Conservation (phyloP, 768 basidiomycete genomes). For the Boletus pseudo-olivaceus region DNA sequence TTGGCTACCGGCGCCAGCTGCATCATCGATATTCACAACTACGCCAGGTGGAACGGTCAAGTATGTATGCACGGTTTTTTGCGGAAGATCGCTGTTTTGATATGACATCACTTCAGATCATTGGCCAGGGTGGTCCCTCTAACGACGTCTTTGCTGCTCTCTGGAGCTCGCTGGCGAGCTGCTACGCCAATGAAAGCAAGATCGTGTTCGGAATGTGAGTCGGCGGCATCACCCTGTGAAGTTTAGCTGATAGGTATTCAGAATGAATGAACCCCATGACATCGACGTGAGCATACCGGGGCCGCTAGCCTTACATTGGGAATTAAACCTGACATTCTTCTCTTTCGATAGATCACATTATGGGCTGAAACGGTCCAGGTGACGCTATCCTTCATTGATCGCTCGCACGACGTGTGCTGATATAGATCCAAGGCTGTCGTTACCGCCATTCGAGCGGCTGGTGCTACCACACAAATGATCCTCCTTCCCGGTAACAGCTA, state of each 20-base stretch:
- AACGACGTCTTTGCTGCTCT: constrained; percentile 12
- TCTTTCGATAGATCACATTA: not conserved
- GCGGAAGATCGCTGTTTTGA: not conserved
- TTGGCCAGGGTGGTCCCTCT: constrained; percentile 13
- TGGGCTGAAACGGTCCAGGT: constrained; percentile 14
- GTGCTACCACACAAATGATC: constrained; percentile 8
- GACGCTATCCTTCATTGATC: not conserved
- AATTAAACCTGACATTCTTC: not conserved
- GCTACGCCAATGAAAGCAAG: not conserved
- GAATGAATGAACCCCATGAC: constrained; percentile 18
- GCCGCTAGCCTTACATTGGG: too few relatives aligned
- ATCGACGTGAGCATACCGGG: constrained; percentile 1
- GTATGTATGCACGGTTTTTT: not conserved
- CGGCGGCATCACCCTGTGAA: not conserved
- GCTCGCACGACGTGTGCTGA: not conserved
- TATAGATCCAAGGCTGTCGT: constrained; percentile 3
- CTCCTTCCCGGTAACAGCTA: constrained; percentile 10
- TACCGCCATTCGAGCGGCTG: constrained; percentile 11
- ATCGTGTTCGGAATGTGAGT: constrained; percentile 12
- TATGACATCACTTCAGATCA: not conserved
- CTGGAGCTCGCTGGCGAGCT: constrained; percentile 6
- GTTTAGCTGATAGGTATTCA: not conserved
- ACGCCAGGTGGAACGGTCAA: constrained; percentile 7
- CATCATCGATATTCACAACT: constrained; percentile 14
- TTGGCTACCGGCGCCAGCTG: constrained; percentile 9